phyloP scores from a whole-genome alignment of 2,329 filamentous ascomycete genomes.

The Fusarium sp. region DNA sequence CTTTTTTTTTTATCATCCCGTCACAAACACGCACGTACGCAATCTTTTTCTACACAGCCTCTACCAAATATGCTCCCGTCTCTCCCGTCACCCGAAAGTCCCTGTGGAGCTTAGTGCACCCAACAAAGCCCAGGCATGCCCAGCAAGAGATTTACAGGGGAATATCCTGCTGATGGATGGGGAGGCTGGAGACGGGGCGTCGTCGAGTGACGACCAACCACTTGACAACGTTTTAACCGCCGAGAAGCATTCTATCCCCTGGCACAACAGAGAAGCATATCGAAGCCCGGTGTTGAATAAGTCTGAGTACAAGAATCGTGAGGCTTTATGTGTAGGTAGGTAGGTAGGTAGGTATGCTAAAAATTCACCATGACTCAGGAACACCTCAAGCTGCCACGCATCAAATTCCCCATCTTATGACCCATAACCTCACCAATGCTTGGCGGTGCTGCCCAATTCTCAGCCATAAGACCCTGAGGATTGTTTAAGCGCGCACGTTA shows the following conservation, averaged over 20 bases:
- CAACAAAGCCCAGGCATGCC: conserved; percentile 19
- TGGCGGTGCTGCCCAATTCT: conserved; percentile 39
- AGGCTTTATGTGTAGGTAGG: too few species aligned
- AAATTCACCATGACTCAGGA: conserved; percentile 25
- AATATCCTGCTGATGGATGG: neutral
- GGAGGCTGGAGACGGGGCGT: conserved; percentile 27
- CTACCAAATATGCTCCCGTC: conserved; percentile 21
- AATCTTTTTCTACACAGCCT: conserved; percentile 30
- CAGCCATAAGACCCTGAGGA: conserved; percentile 9
- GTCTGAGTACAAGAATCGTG: neutral
- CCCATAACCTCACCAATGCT: conserved; percentile 17
- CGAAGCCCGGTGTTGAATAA: conserved; percentile 10
- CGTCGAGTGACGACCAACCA: conserved; percentile 32
- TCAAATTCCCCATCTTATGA: conserved; percentile 18
- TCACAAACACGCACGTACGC: conserved; percentile 19
- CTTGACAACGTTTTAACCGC: conserved; percentile 32
- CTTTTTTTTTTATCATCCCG: neutral
- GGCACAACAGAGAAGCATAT: conserved; percentile 2
- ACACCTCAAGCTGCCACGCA: conserved; percentile 27
- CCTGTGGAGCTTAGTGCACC: conserved; percentile 21
- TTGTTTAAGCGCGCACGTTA: conserved; percentile 32
- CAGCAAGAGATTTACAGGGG: conserved; percentile 27
- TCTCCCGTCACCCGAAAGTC: conserved; percentile 13
- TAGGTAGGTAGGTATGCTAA: neutral
- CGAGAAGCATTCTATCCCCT: conserved; percentile 1